These are phyloP conservation scores for Sporobolomyces pararoseus DNA, from an alignment of 768 basidiomycete genomes.

Conservation along the genomic window DNA sequence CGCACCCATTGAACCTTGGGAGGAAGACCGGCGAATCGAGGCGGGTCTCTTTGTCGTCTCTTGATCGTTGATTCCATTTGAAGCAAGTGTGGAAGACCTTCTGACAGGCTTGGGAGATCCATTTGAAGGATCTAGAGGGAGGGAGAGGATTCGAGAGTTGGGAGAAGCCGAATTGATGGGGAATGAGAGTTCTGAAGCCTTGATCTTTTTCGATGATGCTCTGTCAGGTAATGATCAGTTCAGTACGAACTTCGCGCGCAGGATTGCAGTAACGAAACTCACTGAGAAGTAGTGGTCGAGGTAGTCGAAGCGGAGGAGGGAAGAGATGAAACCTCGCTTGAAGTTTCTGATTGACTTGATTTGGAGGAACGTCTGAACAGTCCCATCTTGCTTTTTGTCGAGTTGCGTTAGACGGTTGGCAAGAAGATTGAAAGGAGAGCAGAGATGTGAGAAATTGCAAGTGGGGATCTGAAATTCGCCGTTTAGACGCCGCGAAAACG, in stretches of 20 bases:
- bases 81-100: background rate
- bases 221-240: background rate
- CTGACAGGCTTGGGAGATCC: background rate
- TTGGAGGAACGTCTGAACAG: slow-evolving; percentile 13
- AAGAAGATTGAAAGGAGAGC: background rate
- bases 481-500: too few species aligned
- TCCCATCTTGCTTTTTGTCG: background rate
- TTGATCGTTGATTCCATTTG: background rate
- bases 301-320: slow-evolving; percentile 8
- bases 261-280: too few species aligned
- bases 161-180: slow-evolving; percentile 22
- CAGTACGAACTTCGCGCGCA: too few species aligned
- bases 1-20: background rate
- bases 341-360: slow-evolving; percentile 2
- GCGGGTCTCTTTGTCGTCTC: background rate
- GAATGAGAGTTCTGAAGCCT: slow-evolving; percentile 23
- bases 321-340: slow-evolving; percentile 10
- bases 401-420: background rate
- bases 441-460: background rate
- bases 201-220: slow-evolving; percentile 13
- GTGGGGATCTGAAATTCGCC: too few species aligned
- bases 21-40: slow-evolving; percentile 4
- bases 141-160: slow-evolving; percentile 34
- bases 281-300: slow-evolving; percentile 4
- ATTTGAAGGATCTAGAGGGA: slow-evolving; percentile 11